Evolutionary conservation across 1,284 basidiomycete species (phyloP), one percentile per base, ranked within the genome.

Genomic region (Ganoderma multipileum): DNA sequence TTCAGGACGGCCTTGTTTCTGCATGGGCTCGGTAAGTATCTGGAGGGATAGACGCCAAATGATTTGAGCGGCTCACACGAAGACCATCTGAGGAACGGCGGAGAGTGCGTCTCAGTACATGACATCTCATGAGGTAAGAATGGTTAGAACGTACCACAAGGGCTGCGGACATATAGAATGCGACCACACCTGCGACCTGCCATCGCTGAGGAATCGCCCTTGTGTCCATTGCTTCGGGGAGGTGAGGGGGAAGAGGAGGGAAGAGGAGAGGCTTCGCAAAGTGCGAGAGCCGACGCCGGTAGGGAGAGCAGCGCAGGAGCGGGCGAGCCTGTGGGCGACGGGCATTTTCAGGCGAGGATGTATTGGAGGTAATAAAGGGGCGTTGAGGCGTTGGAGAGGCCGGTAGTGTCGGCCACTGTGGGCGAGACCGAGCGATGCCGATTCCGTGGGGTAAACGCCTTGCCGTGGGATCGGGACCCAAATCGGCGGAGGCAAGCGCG

Each of bases 1-100:
- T 86, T 91, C 59, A 93, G 80, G 30, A 92, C 90, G n/a, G 89
- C 89, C 80, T 92, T 92, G 79, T 92, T 92, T n/a, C 89, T 90
- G 68, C 33, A 64, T 23, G 36, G n/a, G 7, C n/a, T 12, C 7
- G 16, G 9, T 58, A n/a, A 60, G 36, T 60, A 23, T 16, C 9
- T 28, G 44, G 4, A n/a, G 67, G 7, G 23, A 12, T 18, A 12
- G 8, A 23, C n/a, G 9, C 4, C n/a, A n/a, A 6, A 59, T 18
- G 12, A 65, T 61, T 64, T 52, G 63, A 16, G 44, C 58, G 36
- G 42, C 88, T 72, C 76, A 89, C 88, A 89, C 88, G 71, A 90
- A 88, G 65, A 91, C 88, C 89, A 90, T 91, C 88, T 91, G 70
- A 12, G n/a, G 39, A 2, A 42, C n/a, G 61, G 58, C 52, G 36